Evolutionary conservation across 2,329 filamentous ascomycete species (phyloP).

Genomic region (Thielaviopsis euricoi): DNA sequence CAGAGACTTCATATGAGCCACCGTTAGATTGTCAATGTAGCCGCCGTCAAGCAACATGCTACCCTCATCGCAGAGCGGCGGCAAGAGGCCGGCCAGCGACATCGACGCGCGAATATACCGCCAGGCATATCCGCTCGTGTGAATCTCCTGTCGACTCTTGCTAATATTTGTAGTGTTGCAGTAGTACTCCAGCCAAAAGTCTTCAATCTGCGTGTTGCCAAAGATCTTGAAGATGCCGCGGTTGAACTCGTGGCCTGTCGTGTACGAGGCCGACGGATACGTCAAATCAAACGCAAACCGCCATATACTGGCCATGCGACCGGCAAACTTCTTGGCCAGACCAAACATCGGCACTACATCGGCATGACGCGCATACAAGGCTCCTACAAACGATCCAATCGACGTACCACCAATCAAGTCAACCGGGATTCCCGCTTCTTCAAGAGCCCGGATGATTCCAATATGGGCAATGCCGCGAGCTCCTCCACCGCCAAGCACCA

Average conservation of each 20-base stretch:
- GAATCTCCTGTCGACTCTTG: slow-evolving; percentile 79
- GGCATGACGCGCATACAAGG: slow-evolving; percentile 85
- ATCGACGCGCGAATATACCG: slow-evolving; percentile 92
- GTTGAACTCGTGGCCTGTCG: slow-evolving; percentile 97
- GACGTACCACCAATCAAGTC: slow-evolving; percentile 92
- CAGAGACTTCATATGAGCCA: slow-evolving; percentile 89
- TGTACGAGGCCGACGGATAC: slow-evolving; percentile 92
- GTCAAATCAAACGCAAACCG: slow-evolving; percentile 92
- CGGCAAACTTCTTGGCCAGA: slow-evolving; percentile 89
- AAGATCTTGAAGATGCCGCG: slow-evolving; percentile 98
- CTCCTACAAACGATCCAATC: slow-evolving; percentile 90
- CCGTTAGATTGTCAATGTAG: slow-evolving; percentile 93
- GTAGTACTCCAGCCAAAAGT: slow-evolving; percentile 98
- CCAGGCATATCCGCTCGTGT: slow-evolving; percentile 95
- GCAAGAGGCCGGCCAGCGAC: slow-evolving; percentile 83
- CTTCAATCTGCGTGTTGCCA: slow-evolving; percentile 90
- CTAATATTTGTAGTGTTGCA: slow-evolving; percentile 99
- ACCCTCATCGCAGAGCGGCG: slow-evolving; percentile 89
- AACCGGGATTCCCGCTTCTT: slow-evolving; percentile 91
- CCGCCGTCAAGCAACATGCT: slow-evolving; percentile 93
- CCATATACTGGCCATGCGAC: slow-evolving; percentile 99
- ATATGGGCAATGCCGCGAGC: slow-evolving; percentile 85
- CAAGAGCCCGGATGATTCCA: slow-evolving; percentile 83
- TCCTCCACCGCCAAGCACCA: slow-evolving; percentile 87
- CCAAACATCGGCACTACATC: slow-evolving; percentile 96